Percentiles rank a stretch among this genome's conserved stretches.
Evolutionary conservation across 1,284 basidiomycete genomes (phyloP).

Genomic region (Trichosporon coremiiforme): DNA sequence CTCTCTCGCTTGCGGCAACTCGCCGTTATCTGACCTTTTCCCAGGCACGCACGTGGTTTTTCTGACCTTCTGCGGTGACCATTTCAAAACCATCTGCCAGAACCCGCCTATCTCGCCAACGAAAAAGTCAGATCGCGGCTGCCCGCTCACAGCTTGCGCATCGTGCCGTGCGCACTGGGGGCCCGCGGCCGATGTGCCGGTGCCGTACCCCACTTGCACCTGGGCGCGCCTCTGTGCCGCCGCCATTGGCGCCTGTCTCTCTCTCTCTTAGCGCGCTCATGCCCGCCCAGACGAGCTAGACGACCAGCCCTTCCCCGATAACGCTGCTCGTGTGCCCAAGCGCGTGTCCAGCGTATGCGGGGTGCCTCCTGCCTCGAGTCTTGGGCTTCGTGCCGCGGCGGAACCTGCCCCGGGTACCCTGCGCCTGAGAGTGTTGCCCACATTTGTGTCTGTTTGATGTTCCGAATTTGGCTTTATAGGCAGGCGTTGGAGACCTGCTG

Average conservation of each 20-base stretch:
- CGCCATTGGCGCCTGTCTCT: neutral
- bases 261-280: neutral
- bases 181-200: slow-evolving; percentile 7
- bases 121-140: slow-evolving; percentile 1
- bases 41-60: slow-evolving; percentile 9
- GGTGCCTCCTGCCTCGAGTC: neutral
- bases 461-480: neutral
- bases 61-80: slow-evolving; percentile 3
- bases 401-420: neutral
- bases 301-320: neutral
- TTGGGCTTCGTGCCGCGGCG: neutral
- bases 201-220: neutral
- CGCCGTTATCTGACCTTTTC: slow-evolving; percentile 8
- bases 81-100: neutral
- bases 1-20: slow-evolving; percentile 4
- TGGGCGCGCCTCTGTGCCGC: neutral
- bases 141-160: neutral
- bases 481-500: no score
- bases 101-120: slow-evolving; percentile 11
- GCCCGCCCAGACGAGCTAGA: neutral
- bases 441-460: neutral
- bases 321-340: neutral
- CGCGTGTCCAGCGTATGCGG: neutral
- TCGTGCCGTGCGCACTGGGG: neutral
- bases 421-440: neutral